phyloP scores from a whole-genome alignment of 352 stramenopile genomes.

The Phytophthora pseudosyringae region DNA sequence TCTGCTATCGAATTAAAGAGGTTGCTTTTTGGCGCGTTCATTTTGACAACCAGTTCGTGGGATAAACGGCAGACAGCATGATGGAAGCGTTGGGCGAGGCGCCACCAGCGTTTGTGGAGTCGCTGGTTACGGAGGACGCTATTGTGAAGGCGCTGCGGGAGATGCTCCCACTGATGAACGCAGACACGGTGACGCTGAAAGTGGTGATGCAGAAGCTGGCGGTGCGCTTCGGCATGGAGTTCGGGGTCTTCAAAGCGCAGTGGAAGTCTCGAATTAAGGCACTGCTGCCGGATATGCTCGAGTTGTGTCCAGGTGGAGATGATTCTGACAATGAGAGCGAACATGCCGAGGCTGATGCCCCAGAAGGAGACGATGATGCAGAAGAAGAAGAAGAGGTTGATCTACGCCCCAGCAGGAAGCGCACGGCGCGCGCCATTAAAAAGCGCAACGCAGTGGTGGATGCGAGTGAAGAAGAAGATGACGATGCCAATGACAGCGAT shows the following conservation, averaged over 20 bases:
- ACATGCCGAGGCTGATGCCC: slow-evolving; percentile 5
- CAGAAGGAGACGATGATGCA: slow-evolving; percentile 35
- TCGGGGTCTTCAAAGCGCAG: slow-evolving; percentile 47
- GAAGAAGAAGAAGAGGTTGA: slow-evolving; percentile 39
- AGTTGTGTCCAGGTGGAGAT: slow-evolving; percentile 34
- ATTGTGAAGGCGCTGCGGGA: slow-evolving; percentile 48
- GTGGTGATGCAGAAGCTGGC: slow-evolving; percentile 62
- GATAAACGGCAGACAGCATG: slow-evolving; percentile 22
- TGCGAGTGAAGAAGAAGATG: slow-evolving; percentile 49
- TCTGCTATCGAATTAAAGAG: slow-evolving; percentile 9
- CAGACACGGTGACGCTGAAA: slow-evolving; percentile 51
- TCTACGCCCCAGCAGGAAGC: slow-evolving; percentile 35
- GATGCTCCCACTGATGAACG: slow-evolving; percentile 68
- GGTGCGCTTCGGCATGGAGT: slow-evolving; percentile 50
- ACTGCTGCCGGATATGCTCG: slow-evolving; percentile 58
- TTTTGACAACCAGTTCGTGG: slow-evolving; percentile 26
- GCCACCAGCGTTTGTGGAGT: slow-evolving; percentile 9
- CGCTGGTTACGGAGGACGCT: slow-evolving; percentile 33
- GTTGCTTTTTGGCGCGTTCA: slow-evolving; percentile 23
- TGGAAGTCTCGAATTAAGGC: slow-evolving; percentile 58
- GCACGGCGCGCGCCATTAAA: slow-evolving; percentile 18
- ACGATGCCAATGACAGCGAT: slow-evolving; percentile 36
- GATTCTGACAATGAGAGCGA: slow-evolving; percentile 19
- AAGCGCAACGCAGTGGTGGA: slow-evolving; percentile 51
- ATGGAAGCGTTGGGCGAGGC: slow-evolving; percentile 38